A percentile compares a stretch with the other conserved stretches of the same genome.
Evolutionary conservation across 179 eudicot species (phyloP).

Genomic region (Spinacia oleracea): DNA sequence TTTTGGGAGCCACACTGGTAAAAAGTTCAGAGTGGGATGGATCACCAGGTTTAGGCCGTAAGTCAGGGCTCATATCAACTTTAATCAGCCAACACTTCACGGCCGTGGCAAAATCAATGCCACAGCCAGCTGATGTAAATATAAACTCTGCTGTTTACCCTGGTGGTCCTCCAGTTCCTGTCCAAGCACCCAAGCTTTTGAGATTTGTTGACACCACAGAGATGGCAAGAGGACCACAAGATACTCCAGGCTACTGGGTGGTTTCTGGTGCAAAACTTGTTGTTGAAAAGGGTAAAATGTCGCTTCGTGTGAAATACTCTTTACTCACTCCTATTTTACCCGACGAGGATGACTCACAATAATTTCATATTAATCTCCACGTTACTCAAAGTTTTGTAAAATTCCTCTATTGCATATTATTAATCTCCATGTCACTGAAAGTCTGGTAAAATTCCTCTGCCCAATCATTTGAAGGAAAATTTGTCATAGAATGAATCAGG

Average conservation of each 20-base stretch:
- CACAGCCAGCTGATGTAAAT: slow-evolving; percentile 92
- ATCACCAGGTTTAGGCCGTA: slow-evolving; percentile 83
- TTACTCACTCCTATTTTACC: slow-evolving; percentile 66
- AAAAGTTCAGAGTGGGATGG: slow-evolving; percentile 88
- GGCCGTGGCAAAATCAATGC: slow-evolving; percentile 61
- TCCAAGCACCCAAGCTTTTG: slow-evolving; percentile 74
- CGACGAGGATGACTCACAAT: slow-evolving; percentile 61
- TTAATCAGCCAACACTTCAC: slow-evolving; percentile 85
- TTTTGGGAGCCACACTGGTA: slow-evolving; percentile 56
- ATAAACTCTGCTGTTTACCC: slow-evolving; percentile 95
- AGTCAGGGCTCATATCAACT: slow-evolving; percentile 89
- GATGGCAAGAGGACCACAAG: slow-evolving; percentile 94
- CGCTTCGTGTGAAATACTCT: slow-evolving; percentile 76
- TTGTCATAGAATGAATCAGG: not conserved
- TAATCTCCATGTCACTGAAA: not conserved
- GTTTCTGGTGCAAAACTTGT: slow-evolving; percentile 88
- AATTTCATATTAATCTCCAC: not conserved
- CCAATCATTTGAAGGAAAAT: not conserved
- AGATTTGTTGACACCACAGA: slow-evolving; percentile 88
- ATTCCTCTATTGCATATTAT: no score
- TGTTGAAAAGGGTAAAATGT: slow-evolving; percentile 88
- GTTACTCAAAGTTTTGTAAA: not conserved
- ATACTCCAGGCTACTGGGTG: slow-evolving; percentile 95
- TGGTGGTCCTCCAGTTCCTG: slow-evolving; percentile 93
- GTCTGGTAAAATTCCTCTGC: not conserved